These are phyloP conservation scores for Candolleomyces eurysporus DNA, from an alignment of 768 basidiomycete genomes.

Conservation along the genomic window DNA sequence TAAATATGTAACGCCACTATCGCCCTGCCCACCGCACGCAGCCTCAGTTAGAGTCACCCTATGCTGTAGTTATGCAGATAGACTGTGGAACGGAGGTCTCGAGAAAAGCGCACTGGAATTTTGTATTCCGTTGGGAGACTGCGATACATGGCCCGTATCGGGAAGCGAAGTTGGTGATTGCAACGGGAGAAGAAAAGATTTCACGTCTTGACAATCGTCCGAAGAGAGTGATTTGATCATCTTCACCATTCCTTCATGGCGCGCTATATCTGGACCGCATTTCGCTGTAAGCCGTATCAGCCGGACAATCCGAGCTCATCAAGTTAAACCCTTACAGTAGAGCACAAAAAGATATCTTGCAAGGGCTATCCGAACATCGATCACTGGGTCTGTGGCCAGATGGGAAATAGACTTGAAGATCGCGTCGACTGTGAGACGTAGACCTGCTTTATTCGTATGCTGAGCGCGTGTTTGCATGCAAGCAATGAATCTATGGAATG, in stretches of 20 bases:
- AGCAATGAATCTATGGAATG: conserved; percentile 59
- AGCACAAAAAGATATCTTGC: conserved; percentile 67
- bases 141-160: neutral
- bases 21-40: too few relatives aligned
- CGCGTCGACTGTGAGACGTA: conserved; percentile 36
- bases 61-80: too few relatives aligned
- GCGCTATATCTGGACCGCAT: neutral
- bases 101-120: too few relatives aligned
- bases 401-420: conserved; percentile 55
- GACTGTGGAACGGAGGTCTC: too few relatives aligned
- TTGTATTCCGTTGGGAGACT: too few relatives aligned
- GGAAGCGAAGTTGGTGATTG: neutral
- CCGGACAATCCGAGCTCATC: conserved; percentile 5
- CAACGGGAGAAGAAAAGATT: neutral
- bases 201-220: conserved; percentile 45
- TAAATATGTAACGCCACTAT: too few relatives aligned
- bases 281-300: conserved; percentile 8
- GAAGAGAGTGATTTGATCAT: conserved; percentile 41
- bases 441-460: conserved; percentile 27
- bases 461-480: conserved; percentile 64
- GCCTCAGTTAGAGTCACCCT: too few relatives aligned
- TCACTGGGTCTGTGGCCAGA: conserved; percentile 65
- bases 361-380: conserved; percentile 84
- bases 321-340: conserved; percentile 43
- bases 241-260: conserved; percentile 15